Conservation (phyloP, 805 yeast species). For the Lipomyces starkeyi region DNA sequence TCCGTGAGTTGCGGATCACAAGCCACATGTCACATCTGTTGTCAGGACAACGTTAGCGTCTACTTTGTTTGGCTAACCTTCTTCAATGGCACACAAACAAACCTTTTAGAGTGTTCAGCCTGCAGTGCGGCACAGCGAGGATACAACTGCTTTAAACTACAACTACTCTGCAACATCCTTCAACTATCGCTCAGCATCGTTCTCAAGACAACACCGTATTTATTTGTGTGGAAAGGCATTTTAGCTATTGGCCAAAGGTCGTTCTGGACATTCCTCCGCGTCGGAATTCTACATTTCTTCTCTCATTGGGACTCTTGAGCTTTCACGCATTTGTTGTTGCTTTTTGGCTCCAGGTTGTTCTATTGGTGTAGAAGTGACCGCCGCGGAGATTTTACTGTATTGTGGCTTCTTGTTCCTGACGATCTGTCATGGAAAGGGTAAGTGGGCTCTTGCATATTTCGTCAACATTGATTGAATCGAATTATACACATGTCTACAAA, state of each 20-base stretch:
- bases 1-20: background rate
- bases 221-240: background rate
- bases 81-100: background rate
- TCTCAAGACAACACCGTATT: background rate
- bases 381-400: background rate
- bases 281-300: background rate
- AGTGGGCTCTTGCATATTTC: background rate
- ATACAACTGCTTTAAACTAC: background rate
- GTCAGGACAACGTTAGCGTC: background rate
- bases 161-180: background rate
- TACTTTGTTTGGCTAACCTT: background rate
- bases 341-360: background rate
- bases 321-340: background rate
- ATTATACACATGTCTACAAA: background rate
- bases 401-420: background rate
- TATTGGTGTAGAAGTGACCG: background rate
- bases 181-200: background rate
- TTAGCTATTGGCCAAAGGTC: background rate
- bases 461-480: background rate
- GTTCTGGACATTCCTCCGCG: background rate
- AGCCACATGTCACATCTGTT: background rate
- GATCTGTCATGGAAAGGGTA: slow-evolving; percentile 28
- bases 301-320: background rate
- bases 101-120: background rate
- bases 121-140: background rate